Evolutionary conservation across 257 asterid species (phyloP).

Genomic region (Cordia subcordata): DNA sequence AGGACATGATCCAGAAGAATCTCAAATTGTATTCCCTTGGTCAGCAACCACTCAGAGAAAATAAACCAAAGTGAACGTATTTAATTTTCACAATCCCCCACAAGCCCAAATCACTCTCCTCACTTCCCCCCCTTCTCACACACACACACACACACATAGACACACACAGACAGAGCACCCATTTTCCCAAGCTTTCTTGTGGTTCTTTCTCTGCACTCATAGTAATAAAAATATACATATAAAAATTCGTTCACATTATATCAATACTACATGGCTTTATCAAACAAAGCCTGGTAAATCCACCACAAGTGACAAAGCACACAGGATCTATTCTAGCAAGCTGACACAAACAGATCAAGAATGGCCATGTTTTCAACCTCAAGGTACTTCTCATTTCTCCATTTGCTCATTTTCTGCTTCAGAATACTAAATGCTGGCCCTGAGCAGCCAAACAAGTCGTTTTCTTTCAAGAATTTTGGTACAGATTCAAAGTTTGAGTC

Average conservation of each 20-base stretch:
- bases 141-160: conserved; percentile 18
- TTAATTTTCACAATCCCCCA: conserved; percentile 72
- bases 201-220: conserved; percentile 17
- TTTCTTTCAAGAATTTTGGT: conserved; percentile 50
- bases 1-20: conserved; percentile 40
- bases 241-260: too few species aligned
- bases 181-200: conserved; percentile 41
- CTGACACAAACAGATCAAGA: conserved; percentile 39
- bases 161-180: conserved; percentile 28
- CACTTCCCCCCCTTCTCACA: conserved; percentile 9
- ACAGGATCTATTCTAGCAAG: conserved; percentile 14
- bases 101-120: conserved; percentile 16
- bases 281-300: conserved; percentile 37
- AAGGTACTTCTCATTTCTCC: conserved; percentile 54
- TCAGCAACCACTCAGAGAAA: conserved; percentile 55
- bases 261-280: conserved; percentile 40
- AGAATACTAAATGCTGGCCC: conserved; percentile 35
- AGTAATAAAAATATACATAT: conserved; percentile 24
- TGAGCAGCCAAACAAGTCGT: conserved; percentile 22
- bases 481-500: conserved; percentile 57
- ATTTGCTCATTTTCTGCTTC: conserved; percentile 42
- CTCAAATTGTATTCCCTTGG: conserved; percentile 42
- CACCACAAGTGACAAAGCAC: conserved; percentile 21
- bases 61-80: conserved; percentile 36
- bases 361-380: conserved; percentile 43